Evolutionary conservation across 2,329 filamentous ascomycete species (phyloP), one percentile per base, ranked within the genome.

Genomic region (Talaromyces amestolkiae): DNA sequence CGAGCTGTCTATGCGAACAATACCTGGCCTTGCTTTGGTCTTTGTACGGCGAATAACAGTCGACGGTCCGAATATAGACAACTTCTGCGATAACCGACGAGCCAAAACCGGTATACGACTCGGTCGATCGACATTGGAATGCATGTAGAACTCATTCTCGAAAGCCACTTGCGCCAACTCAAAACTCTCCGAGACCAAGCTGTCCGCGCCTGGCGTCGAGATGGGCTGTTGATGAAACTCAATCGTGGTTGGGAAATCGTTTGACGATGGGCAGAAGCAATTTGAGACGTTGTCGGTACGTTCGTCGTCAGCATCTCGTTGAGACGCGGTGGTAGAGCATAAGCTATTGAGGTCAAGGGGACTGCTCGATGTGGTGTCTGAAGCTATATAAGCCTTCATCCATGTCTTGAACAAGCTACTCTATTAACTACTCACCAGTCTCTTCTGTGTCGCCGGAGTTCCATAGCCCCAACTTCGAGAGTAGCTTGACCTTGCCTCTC

Each of bases 41-140:
- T 75, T 72, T 2, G 73, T 69, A 60, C 78, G 77, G 59, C 72
- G 78, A 56, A 81, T 77, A 7, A 81, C 75, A 6, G 79, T 81
- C 22, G 77, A 72, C 41, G 76, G 72, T 1, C 75, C 75, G 68
- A 81, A 79, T 31, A 73, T 72, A 3, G 78, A 79, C 22, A 80
- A 61, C 65, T 73, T 79, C 43, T 72, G 73, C 1, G 79, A 77
- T 11, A 81, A 65, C 15, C 75, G 69, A 61, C 74, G 68, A 37
- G 53, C 76, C 70, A 17, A 79, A 68, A 19, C 70, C 71, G 9
- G 75, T 69, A n/a, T 65, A 72, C 31, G 17, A 19, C 15, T 22
- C 17, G 31, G 35, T 31, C n/a, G 24, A 19, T 54, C 10, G 37
- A 53, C 19, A 15, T 45, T 45, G 10, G 33, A 35, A 22, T 31